phyloP scores from a whole-genome alignment of 106 monocot species.

The Hemerocallis citrina region DNA sequence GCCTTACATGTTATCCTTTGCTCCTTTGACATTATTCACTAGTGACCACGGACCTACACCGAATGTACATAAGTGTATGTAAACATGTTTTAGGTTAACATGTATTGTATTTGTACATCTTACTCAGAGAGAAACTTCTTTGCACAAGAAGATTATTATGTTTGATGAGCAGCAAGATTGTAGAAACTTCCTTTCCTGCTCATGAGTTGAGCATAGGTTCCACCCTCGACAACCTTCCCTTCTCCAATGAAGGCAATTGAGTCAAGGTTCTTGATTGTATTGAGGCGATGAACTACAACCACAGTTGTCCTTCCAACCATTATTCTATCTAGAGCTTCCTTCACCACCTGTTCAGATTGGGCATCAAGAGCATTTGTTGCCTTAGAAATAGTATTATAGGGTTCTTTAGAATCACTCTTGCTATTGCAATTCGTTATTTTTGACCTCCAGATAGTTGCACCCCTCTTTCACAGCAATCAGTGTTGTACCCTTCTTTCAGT shows the following conservation, averaged over 20 bases:
- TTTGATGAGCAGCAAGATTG: slow-evolving; percentile 50
- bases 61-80: too few relatives aligned
- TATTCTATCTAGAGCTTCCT: slow-evolving; percentile 73
- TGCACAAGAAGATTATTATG: slow-evolving; percentile 9
- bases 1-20: too few relatives aligned
- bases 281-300: slow-evolving; percentile 72
- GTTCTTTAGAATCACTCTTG: slow-evolving; percentile 59
- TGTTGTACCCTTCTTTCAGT: slow-evolving; percentile 57
- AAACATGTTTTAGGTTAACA: too few relatives aligned
- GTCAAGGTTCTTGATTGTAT: slow-evolving; percentile 56
- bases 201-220: slow-evolving; percentile 57
- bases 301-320: slow-evolving; percentile 77
- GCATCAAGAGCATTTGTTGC: slow-evolving; percentile 79
- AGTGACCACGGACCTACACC: too few relatives aligned
- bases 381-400: slow-evolving; percentile 68
- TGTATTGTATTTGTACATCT: too few relatives aligned
- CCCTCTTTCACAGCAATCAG: slow-evolving; percentile 61
- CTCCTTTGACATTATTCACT: too few relatives aligned
- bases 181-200: slow-evolving; percentile 62
- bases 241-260: slow-evolving; percentile 53
- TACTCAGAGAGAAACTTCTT: background rate
- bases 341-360: slow-evolving; percentile 57
- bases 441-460: slow-evolving; percentile 78
- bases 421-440: slow-evolving; percentile 83
- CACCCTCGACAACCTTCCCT: slow-evolving; percentile 61